Conservation (phyloP, 2,329 filamentous ascomycete genomes). For the Arthrobotrys sphaeroides region DNA sequence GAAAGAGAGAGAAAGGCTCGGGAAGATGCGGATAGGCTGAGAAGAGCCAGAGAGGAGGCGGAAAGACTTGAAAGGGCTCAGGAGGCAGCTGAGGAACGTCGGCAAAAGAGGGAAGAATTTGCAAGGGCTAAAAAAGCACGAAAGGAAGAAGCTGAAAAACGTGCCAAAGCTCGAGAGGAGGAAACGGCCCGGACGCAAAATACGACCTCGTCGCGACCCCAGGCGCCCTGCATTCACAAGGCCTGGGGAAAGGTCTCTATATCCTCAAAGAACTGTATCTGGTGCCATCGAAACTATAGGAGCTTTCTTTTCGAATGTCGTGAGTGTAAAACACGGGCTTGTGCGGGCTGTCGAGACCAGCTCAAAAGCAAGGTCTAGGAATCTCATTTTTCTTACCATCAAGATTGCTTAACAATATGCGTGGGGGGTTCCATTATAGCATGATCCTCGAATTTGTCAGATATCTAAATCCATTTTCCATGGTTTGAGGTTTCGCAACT, state of each 20-base stretch:
- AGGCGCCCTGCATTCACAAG: background rate
- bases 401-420: too few species aligned
- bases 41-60: background rate
- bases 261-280: background rate
- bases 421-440: too few species aligned
- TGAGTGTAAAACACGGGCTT: slow-evolving; percentile 7
- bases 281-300: background rate
- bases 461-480: too few species aligned
- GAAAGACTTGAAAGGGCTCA: too few species aligned
- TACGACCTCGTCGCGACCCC: background rate
- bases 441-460: too few species aligned
- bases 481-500: too few species aligned
- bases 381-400: too few species aligned
- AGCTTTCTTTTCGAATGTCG: slow-evolving; percentile 16
- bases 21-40: background rate
- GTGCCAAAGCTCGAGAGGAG: background rate
- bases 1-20: background rate
- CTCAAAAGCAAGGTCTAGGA: background rate
- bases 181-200: background rate
- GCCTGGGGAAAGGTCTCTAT: background rate
- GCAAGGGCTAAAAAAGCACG: background rate
- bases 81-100: too few species aligned
- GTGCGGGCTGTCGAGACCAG: background rate
- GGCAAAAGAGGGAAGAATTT: too few species aligned
- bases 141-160: background rate